These are phyloP conservation scores for Clitoria ternatea DNA, from an alignment of 306 rosid species.

Conservation along the genomic window DNA sequence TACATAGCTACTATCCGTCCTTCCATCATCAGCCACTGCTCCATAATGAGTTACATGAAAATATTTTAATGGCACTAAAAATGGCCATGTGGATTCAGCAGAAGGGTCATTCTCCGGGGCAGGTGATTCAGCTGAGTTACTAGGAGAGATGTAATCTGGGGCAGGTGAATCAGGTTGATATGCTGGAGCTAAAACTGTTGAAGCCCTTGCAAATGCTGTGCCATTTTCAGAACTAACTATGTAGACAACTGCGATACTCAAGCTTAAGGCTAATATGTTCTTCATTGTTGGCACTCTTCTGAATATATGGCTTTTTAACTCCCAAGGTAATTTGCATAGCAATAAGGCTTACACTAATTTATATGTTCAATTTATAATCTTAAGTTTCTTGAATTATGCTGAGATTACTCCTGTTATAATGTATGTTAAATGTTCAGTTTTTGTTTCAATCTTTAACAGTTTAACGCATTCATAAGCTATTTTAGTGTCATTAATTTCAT, in stretches of 20 bases:
- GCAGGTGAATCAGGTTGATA: constrained; percentile 6
- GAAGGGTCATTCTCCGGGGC: neutral
- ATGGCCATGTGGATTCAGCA: neutral
- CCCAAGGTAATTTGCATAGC: neutral
- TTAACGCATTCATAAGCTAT: neutral
- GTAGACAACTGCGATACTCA: constrained; percentile 15
- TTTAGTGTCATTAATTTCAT: constrained; percentile 13
- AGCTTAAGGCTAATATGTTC: constrained; percentile 15
- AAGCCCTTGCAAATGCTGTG: neutral
- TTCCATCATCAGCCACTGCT: constrained; percentile 14
- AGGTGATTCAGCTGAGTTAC: constrained; percentile 14
- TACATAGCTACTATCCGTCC: constrained; percentile 9
- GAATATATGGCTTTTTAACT: neutral
- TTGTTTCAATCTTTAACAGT: constrained; percentile 2
- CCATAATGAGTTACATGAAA: constrained; percentile 24
- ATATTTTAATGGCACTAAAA: neutral
- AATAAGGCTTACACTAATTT: neutral
- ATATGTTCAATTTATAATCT: constrained; percentile 20
- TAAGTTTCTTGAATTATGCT: constrained; percentile 2
- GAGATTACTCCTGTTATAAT: neutral
- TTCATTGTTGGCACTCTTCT: constrained; percentile 20
- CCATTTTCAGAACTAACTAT: neutral
- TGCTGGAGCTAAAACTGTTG: constrained; percentile 5
- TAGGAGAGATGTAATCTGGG: neutral
- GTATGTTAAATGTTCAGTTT: neutral